Evolutionary conservation across 108 stramenopile genomes (phyloP).

Genomic region (Cyclotella sp.): DNA sequence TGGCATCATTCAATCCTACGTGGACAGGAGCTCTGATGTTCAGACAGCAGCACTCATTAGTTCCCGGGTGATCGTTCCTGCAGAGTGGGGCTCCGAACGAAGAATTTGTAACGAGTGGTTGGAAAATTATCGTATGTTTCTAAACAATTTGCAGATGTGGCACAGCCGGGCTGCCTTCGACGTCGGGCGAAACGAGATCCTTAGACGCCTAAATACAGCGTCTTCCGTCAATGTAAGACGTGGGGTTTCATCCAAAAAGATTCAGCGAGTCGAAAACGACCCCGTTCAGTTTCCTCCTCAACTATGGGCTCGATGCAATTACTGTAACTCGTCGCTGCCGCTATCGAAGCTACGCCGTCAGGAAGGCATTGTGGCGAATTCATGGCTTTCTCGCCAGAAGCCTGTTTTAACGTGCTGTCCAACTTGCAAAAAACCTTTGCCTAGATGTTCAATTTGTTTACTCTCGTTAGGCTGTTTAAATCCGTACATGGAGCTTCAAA

Average conservation of each 20-base stretch:
- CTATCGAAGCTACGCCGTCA: conserved; percentile 66
- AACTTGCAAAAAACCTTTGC: conserved; percentile 88
- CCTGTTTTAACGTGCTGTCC: conserved; percentile 88
- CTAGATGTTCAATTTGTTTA: conserved; percentile 88
- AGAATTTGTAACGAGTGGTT: conserved; percentile 77
- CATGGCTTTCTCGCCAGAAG: conserved; percentile 81
- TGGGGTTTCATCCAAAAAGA: conserved; percentile 24
- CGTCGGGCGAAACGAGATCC: conserved; percentile 71
- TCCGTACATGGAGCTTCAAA: conserved; percentile 86
- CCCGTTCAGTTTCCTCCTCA: conserved; percentile 50
- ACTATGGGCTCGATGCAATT: conserved; percentile 84
- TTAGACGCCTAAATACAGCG: conserved; percentile 58
- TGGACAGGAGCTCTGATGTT: conserved; percentile 75
- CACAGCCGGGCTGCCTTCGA: conserved; percentile 62
- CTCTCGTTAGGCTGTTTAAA: conserved; percentile 83
- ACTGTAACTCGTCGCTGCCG: conserved; percentile 70
- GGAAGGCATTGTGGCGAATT: conserved; percentile 68
- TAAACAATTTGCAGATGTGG: conserved; percentile 89
- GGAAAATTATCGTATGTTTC: conserved; percentile 69
- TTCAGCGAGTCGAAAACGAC: conserved; percentile 27
- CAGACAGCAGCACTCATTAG: conserved; percentile 83
- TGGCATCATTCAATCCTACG: conserved; percentile 74
- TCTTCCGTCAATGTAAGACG: conserved; percentile 20
- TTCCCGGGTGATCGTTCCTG: conserved; percentile 74
- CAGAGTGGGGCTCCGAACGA: conserved; percentile 68